Evolutionary conservation across 805 yeast species (phyloP).

Genomic region (Lipomyces yamadae): DNA sequence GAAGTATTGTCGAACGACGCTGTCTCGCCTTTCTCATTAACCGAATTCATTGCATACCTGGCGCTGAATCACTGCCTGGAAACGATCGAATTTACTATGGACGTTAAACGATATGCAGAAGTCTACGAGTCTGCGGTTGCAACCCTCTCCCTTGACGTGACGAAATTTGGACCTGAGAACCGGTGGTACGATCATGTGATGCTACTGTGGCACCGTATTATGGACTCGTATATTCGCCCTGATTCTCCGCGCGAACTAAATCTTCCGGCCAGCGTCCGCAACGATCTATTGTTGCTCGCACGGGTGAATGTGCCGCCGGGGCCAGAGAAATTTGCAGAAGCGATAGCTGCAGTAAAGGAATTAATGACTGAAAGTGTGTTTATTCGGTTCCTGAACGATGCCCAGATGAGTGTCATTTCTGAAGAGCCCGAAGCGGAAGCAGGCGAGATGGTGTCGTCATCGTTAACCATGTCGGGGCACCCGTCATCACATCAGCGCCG

Average conservation of each 20-base stretch:
- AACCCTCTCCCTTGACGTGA: conserved; percentile 3
- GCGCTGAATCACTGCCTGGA: conserved; percentile 45
- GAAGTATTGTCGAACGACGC: conserved; percentile 41
- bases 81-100: conserved; percentile 43
- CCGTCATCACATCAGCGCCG: conserved; percentile 13
- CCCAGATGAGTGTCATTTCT: conserved; percentile 9
- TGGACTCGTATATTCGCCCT: conserved; percentile 39
- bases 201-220: conserved; percentile 41
- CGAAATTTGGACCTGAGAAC: conserved; percentile 12
- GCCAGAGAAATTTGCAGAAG: conserved; percentile 36
- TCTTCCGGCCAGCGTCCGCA: conserved; percentile 42
- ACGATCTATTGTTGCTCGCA: conserved; percentile 30
- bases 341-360: conserved; percentile 39
- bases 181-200: conserved; percentile 25
- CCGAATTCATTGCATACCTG: conserved; percentile 42
- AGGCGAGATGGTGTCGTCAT: not conserved
- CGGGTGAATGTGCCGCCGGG: conserved; percentile 30
- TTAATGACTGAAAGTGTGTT: conserved; percentile 43
- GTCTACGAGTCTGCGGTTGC: conserved; percentile 20
- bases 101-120: conserved; percentile 39
- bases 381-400: conserved; percentile 40
- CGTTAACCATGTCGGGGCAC: conserved; percentile 6
- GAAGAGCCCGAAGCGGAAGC: not conserved
- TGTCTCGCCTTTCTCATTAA: conserved; percentile 41
- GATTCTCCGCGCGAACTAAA: conserved; percentile 44